phyloP scores from a whole-genome alignment of 2,329 filamentous ascomycete species.

The Cladosporium sp. region DNA sequence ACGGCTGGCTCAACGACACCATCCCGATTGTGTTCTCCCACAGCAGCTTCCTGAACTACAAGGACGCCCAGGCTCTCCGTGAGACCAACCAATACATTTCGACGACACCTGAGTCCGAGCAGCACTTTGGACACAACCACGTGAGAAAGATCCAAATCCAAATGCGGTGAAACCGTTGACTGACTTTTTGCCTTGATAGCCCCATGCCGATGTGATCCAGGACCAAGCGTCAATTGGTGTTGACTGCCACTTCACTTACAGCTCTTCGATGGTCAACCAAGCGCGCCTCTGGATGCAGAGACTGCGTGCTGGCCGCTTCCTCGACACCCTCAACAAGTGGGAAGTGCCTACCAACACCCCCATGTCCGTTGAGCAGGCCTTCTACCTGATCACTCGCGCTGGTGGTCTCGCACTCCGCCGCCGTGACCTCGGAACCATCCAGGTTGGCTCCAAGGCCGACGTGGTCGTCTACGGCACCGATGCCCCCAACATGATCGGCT shows the following conservation, averaged over 20 bases:
- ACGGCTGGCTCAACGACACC: slow-evolving; percentile 39
- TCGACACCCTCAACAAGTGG: slow-evolving; percentile 37
- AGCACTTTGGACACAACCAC: slow-evolving; percentile 55
- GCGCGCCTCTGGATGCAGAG: slow-evolving; percentile 52
- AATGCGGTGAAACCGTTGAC: too few species aligned
- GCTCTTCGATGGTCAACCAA: slow-evolving; percentile 39
- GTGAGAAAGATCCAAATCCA: too few species aligned
- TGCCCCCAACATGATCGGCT: slow-evolving; percentile 49
- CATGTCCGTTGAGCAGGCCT: slow-evolving; percentile 52
- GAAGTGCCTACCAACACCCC: slow-evolving; percentile 45
- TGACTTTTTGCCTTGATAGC: too few species aligned
- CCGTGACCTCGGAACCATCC: slow-evolving; percentile 48
- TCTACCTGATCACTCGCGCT: slow-evolving; percentile 50
- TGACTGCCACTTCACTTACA: slow-evolving; percentile 21
- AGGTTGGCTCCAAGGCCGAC: slow-evolving; percentile 50
- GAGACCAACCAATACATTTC: slow-evolving; percentile 50
- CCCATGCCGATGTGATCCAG: slow-evolving; percentile 38
- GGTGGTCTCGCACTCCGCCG: slow-evolving; percentile 50
- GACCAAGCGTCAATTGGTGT: slow-evolving; percentile 42
- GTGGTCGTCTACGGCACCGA: slow-evolving; percentile 50
- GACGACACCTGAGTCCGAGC: slow-evolving; percentile 56
- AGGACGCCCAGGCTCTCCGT: slow-evolving; percentile 41
- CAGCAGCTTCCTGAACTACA: slow-evolving; percentile 40
- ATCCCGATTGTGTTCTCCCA: slow-evolving; percentile 52
- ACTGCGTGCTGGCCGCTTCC: slow-evolving; percentile 37